phyloP scores from a whole-genome alignment of 768 basidiomycete genomes.

The Lactifluus pinguis region DNA sequence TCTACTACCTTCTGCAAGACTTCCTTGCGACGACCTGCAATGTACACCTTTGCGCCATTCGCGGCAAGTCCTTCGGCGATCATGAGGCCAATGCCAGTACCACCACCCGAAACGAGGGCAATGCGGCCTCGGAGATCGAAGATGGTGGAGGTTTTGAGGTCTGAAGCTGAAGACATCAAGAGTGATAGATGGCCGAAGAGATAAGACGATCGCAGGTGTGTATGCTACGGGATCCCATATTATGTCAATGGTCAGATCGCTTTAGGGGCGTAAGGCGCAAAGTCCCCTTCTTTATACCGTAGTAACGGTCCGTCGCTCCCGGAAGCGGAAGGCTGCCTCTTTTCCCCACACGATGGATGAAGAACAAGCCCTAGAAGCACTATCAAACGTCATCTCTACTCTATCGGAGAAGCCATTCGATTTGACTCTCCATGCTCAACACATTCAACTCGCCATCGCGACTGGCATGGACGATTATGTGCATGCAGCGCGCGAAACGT shows the following conservation, averaged over 20 bases:
- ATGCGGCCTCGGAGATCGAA: constrained; percentile 19
- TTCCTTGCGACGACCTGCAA: constrained; percentile 59
- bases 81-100: constrained; percentile 43
- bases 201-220: too few relatives aligned
- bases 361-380: constrained; percentile 51
- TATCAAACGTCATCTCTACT: constrained; percentile 48
- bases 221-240: too few relatives aligned
- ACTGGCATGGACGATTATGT: constrained; percentile 53
- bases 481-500: constrained; percentile 55
- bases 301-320: background rate
- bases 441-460: constrained; percentile 52
- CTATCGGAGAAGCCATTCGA: constrained; percentile 54
- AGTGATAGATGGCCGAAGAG: background rate
- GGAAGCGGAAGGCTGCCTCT: too few relatives aligned
- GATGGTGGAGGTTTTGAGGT: constrained; percentile 4
- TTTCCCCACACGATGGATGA: constrained; percentile 41
- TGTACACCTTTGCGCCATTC: constrained; percentile 75
- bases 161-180: constrained; percentile 1
- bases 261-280: too few relatives aligned
- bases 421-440: constrained; percentile 53
- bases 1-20: constrained; percentile 47
- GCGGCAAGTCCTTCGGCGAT: constrained; percentile 66
- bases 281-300: too few relatives aligned
- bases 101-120: constrained; percentile 22
- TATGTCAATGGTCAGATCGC: too few relatives aligned